Percentiles rank a stretch among this genome's conserved stretches.
Conservation (phyloP, 1,284 basidiomycete genomes). For the Heterobasidion parviporum region DNA sequence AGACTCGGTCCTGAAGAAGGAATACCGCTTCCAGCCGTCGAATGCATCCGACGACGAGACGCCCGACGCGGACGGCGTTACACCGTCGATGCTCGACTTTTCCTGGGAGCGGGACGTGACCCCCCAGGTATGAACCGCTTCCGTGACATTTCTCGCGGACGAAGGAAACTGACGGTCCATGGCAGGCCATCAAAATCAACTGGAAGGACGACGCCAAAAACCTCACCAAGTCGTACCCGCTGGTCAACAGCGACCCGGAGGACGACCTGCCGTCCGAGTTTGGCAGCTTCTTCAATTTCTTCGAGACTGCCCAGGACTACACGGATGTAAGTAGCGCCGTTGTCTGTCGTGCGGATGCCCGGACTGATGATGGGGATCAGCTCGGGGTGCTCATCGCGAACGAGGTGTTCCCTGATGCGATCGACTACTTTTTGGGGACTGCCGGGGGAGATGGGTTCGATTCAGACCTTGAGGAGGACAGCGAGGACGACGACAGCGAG, state of each 20-base stretch:
- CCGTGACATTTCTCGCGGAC: conserved; percentile 1
- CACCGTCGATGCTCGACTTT: conserved; percentile 67
- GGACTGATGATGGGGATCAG: conserved; percentile 4
- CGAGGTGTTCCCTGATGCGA: conserved; percentile 71
- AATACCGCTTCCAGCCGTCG: conserved; percentile 62
- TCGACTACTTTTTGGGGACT: conserved; percentile 70
- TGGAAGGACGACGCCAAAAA: conserved; percentile 80
- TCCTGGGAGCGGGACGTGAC: conserved; percentile 68
- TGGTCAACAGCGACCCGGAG: conserved; percentile 48
- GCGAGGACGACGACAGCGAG: conserved; percentile 60
- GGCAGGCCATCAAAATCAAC: conserved; percentile 58
- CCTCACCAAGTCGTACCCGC: conserved; percentile 71
- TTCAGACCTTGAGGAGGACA: conserved; percentile 55
- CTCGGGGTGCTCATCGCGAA: conserved; percentile 65
- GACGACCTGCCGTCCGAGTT: conserved; percentile 52
- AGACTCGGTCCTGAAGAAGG: conserved; percentile 68
- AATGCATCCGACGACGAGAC: conserved; percentile 43
- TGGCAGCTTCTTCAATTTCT: conserved; percentile 87
- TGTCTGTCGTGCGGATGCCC: conserved; percentile 26
- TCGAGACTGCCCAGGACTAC: conserved; percentile 58
- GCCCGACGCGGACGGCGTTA: conserved; percentile 66
- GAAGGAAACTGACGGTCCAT: conserved; percentile 1
- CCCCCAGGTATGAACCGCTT: conserved; percentile 39
- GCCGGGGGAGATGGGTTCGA: conserved; percentile 48
- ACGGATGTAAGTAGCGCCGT: conserved; percentile 44